Base-by-base conservation (phyloP, 305 asterid genomes). In the Rubia occidens region DNA sequence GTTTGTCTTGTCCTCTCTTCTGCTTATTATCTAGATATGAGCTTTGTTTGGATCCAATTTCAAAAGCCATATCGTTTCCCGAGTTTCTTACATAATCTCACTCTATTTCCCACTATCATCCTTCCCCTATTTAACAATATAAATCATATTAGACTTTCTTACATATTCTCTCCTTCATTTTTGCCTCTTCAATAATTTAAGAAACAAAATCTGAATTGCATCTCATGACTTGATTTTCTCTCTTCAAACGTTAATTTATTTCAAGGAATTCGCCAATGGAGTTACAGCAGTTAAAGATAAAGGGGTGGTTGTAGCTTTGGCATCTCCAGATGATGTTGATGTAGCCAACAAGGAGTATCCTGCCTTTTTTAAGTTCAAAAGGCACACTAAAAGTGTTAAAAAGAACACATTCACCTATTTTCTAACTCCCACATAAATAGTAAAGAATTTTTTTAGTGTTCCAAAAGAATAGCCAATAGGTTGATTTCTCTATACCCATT, bases 201-300 rank as follows among this genome's bases (percentile, higher is more conserved):
- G 3, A 20, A 15, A 17, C 56, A 51, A 51, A 51, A 4, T 51
- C 20, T 51, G 56, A 17, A 17, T 14, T 49, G 56, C 20, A 15
- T 15, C 21, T 49, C 56, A 8, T 53, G 55, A 65, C 66, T 20
- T 56, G 60, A 58, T 37, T 76, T 59, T 64, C 43, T 45, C 18
- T 35, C 26, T 32, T 4, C 66, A 60, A 60, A 95, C 96, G 82
- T 76, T 95, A 86, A 68, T 66, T 13, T 96, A 95, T 79, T 95
- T 95, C 89, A 89, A 85, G 84, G 96, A 89, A 76, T 91, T 24
- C 26, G 26, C 26, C 26, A 24, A 24, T 24, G 26, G 26, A 24
- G 26, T 24, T 24, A 24, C 26, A 24, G 26, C 26, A 24, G 26
- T 24, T 24, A 24, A 24, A 24, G 26, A 24, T 24, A 24, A 24